Evolutionary conservation across 148 eudicot species (phyloP).

Genomic region (Cornus florida): DNA sequence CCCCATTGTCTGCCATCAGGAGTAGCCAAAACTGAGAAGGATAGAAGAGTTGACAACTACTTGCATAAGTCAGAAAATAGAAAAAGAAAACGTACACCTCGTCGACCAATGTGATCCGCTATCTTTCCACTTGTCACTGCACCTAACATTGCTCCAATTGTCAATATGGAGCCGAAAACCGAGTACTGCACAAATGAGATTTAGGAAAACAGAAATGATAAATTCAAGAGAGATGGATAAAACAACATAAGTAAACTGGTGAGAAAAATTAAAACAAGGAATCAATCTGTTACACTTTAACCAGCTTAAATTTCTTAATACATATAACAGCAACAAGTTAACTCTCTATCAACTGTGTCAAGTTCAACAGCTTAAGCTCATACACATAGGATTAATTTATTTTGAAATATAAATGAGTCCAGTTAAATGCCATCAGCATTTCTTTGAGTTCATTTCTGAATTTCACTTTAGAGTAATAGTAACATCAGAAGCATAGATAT

Average conservation of each 20-base stretch:
- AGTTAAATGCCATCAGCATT: too few relatives aligned
- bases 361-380: background rate
- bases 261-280: background rate
- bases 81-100: slow-evolving; percentile 33
- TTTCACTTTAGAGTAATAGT: too few relatives aligned
- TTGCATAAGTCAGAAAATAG: background rate
- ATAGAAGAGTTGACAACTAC: background rate
- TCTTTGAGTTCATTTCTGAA: background rate
- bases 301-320: background rate
- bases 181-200: slow-evolving; percentile 18
- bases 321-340: background rate
- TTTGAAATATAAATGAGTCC: too few relatives aligned
- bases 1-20: slow-evolving; percentile 52
- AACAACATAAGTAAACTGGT: background rate
- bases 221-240: too few relatives aligned
- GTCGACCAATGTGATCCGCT: slow-evolving; percentile 51
- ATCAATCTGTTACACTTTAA: too few relatives aligned
- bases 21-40: background rate
- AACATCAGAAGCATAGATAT: too few relatives aligned
- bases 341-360: background rate
- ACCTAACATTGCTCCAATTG: slow-evolving; percentile 58
- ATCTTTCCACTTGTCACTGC: slow-evolving; percentile 52
- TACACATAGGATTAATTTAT: too few relatives aligned
- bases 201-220: background rate
- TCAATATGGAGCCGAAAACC: slow-evolving; percentile 26